phyloP scores from a whole-genome alignment of 441 rosid species.

The Rhodomyrtus psidioides region DNA sequence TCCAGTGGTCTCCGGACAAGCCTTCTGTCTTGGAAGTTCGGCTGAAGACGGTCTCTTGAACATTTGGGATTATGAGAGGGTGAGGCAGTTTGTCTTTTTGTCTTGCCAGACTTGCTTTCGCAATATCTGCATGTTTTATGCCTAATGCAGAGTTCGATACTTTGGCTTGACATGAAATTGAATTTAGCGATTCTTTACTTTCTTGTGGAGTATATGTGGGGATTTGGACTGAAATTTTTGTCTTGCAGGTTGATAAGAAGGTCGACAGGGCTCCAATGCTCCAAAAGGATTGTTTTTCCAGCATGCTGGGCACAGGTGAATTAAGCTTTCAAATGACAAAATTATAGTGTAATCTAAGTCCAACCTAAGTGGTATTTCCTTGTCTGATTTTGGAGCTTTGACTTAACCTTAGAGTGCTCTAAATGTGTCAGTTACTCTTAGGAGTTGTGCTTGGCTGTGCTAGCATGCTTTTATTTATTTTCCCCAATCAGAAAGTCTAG shows the following conservation, averaged over 20 bases:
- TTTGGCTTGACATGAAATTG: not conserved
- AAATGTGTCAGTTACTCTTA: not conserved
- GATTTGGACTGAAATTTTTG: not conserved
- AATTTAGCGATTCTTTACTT: not conserved
- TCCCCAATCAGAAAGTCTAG: not conserved
- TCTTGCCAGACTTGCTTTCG: not conserved
- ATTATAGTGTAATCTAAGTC: not conserved
- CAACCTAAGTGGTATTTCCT: not conserved
- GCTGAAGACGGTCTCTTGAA: constrained; percentile 97
- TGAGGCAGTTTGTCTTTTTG: constrained; percentile 8
- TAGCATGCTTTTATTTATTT: not conserved
- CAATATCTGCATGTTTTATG: not conserved
- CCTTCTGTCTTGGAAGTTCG: constrained; percentile 93
- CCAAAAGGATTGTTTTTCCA: constrained; percentile 96
- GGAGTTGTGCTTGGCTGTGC: not conserved
- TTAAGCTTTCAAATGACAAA: not conserved
- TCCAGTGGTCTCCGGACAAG: constrained; percentile 96
- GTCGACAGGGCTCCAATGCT: constrained; percentile 42
- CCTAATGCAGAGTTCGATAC: not conserved
- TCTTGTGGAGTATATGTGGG: not conserved
- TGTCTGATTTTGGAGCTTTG: not conserved
- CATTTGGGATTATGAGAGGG: constrained; percentile 96
- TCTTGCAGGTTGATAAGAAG: constrained; percentile 69
- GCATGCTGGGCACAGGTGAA: constrained; percentile 97
- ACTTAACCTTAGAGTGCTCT: not conserved